Conservation (phyloP, 2,329 filamentous ascomycete species). For the Stagonosporopsis rhizophila region DNA sequence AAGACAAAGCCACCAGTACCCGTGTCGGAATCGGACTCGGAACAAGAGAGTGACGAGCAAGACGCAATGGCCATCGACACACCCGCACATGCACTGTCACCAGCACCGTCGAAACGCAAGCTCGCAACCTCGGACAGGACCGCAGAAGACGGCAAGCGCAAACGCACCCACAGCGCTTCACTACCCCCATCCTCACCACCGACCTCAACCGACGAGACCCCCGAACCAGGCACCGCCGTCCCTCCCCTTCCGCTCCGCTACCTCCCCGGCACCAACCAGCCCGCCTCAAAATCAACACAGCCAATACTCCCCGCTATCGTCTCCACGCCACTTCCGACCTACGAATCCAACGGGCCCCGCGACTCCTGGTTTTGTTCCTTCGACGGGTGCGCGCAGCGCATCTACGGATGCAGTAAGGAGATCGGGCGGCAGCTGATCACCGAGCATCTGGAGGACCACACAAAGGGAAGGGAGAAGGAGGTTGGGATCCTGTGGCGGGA, state of each 20-base stretch:
- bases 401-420: slow-evolving; percentile 66
- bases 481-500: slow-evolving; percentile 64
- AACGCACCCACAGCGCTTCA: slow-evolving; percentile 38
- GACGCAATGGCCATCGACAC: slow-evolving; percentile 41
- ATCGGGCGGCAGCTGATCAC: slow-evolving; percentile 64
- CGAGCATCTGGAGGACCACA: slow-evolving; percentile 68
- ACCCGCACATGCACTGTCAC: slow-evolving; percentile 37
- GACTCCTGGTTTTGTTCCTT: slow-evolving; percentile 72
- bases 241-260: slow-evolving; percentile 38
- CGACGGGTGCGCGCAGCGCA: slow-evolving; percentile 68
- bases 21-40: slow-evolving; percentile 21
- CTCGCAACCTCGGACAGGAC: slow-evolving; percentile 22
- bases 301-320: slow-evolving; percentile 22
- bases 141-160: slow-evolving; percentile 29
- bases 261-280: slow-evolving; percentile 18
- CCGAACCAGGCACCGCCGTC: slow-evolving; percentile 24
- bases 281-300: slow-evolving; percentile 19
- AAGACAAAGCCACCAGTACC: slow-evolving; percentile 33
- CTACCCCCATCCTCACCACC: slow-evolving; percentile 33
- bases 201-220: slow-evolving; percentile 19
- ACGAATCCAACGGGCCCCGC: slow-evolving; percentile 59
- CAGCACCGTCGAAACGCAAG: slow-evolving; percentile 41
- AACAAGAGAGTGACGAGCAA: slow-evolving; percentile 26
- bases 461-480: slow-evolving; percentile 61
- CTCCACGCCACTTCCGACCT: slow-evolving; percentile 44